These are phyloP conservation scores for Fusarium proliferatum DNA, from an alignment of 2,329 filamentous ascomycete genomes.

Conservation along the genomic window DNA sequence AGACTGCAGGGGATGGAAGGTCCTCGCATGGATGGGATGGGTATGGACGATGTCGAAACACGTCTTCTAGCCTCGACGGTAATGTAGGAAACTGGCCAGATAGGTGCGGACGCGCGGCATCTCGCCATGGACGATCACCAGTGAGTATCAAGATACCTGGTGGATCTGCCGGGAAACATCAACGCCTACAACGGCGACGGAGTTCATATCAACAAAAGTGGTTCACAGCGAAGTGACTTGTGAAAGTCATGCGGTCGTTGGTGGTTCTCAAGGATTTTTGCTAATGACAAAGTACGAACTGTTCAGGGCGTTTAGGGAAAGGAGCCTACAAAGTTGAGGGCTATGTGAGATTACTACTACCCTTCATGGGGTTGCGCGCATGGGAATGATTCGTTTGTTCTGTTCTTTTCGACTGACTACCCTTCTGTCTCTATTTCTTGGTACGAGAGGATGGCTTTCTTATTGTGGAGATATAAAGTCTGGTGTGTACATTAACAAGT, in stretches of 20 bases:
- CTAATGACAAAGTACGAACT: constrained; percentile 45
- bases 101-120: constrained; percentile 24
- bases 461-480: constrained; percentile 16
- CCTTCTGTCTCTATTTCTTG: constrained; percentile 32
- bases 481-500: constrained; percentile 33
- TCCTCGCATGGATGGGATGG: constrained; percentile 56
- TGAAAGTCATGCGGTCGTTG: constrained; percentile 28
- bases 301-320: constrained; percentile 46
- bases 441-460: constrained; percentile 21
- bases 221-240: constrained; percentile 28
- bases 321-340: constrained; percentile 43
- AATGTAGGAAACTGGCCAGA: constrained; percentile 51
- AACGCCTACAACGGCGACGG: constrained; percentile 3
- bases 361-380: constrained; percentile 44
- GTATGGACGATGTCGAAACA: constrained; percentile 59
- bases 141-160: constrained; percentile 6
- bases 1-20: constrained; percentile 57
- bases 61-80: constrained; percentile 57
- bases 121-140: background rate
- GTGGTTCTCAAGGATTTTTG: constrained; percentile 38
- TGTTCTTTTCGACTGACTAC: constrained; percentile 24
- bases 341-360: constrained; percentile 40
- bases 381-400: constrained; percentile 33
- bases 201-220: constrained; percentile 23
- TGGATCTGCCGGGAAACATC: constrained; percentile 2